These are phyloP conservation scores for Boletellus ananiceps DNA, from an alignment of 768 basidiomycete genomes.

Conservation along the genomic window DNA sequence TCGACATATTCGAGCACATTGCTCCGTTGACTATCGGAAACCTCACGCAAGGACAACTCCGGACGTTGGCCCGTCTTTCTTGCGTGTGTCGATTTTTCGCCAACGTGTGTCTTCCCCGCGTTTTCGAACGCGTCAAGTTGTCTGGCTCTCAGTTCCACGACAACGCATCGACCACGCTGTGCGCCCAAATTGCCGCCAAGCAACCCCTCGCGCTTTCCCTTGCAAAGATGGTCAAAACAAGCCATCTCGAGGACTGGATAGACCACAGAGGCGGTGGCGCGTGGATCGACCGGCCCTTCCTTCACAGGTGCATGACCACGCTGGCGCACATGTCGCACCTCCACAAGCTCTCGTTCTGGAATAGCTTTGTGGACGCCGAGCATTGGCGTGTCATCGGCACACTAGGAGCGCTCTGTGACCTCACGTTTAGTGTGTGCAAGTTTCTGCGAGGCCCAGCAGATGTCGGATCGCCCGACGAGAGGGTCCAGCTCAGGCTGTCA, in stretches of 20 bases:
- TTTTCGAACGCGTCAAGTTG: slow-evolving; percentile 33
- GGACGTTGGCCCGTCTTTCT: slow-evolving; percentile 27
- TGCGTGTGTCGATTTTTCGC: slow-evolving; percentile 43
- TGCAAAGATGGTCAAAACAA: slow-evolving; percentile 27
- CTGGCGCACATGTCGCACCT: slow-evolving; percentile 18
- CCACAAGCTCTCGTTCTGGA: slow-evolving; percentile 7
- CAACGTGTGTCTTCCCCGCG: slow-evolving; percentile 35
- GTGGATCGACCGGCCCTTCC: neutral
- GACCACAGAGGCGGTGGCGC: neutral
- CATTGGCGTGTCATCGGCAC: slow-evolving; percentile 16
- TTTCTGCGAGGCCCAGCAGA: slow-evolving; percentile 3
- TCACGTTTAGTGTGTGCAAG: slow-evolving; percentile 5
- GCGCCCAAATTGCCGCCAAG: slow-evolving; percentile 23
- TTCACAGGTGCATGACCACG: neutral
- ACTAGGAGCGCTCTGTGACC: slow-evolving; percentile 12
- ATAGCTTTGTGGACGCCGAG: slow-evolving; percentile 5
- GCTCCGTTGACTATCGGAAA: slow-evolving; percentile 11
- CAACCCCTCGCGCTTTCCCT: slow-evolving; percentile 29
- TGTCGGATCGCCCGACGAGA: neutral
- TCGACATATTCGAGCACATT: slow-evolving; percentile 37
- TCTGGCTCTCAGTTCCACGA: slow-evolving; percentile 16
- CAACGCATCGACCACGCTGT: slow-evolving; percentile 15
- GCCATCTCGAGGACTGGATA: slow-evolving; percentile 5
- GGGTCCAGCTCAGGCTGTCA: slow-evolving; percentile 6
- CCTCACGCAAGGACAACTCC: slow-evolving; percentile 8